Base-by-base conservation (phyloP, 257 asterid genomes). In the Nicotiana attenuata region DNA sequence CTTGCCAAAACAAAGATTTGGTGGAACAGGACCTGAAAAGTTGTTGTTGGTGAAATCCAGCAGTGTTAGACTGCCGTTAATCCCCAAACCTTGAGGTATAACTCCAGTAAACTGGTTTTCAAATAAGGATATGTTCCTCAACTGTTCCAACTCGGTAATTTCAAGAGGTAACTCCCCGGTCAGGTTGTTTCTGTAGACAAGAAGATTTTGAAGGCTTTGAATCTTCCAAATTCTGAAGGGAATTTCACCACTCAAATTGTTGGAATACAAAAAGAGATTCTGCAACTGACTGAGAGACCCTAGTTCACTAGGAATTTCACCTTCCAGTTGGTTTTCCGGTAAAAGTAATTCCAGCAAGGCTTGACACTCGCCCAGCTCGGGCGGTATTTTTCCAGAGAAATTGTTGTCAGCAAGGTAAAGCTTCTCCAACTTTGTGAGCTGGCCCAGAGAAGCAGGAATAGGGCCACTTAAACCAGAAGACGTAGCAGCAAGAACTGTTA, bases 1-100 rank as follows among this genome's bases (percentile, higher is more conserved):
- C 90, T 92, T 95, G 55, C 91, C 33, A 57, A 73, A 89, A 92
- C 99, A 95, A 80, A 95, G 89, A 77, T 86, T 82, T 3, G 94
- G 92, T 1, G 97, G 98, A 80, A 95, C 90, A 61, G 88, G 92
- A 75, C 99, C 99, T 1, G 87, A 82, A 88, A 95, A 95, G 78
- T 65, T 84, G 88, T 93, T 95, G 65, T 86, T 73, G 4, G 97
- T 87, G 81, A 93, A 85, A 73, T 95, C 98, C n/a, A 95, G 60
- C 68, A 10, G 28, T 2, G 64, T 82, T 65, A 95, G 86, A 91
- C 90, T 90, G 77, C 89, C 84, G 83, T 95, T 90, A 77, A 92
- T 67, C 78, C 99, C 99, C 88, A 93, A 86, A 16, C 93, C 90
- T 69, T 88, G 96, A 81, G 99, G 99, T 83, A 95, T 61, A 61